A percentile compares a stretch with the other conserved stretches of the same genome.
phyloP scores from a whole-genome alignment of 257 asterid genomes.

The Schizonepeta tenuifolia region DNA sequence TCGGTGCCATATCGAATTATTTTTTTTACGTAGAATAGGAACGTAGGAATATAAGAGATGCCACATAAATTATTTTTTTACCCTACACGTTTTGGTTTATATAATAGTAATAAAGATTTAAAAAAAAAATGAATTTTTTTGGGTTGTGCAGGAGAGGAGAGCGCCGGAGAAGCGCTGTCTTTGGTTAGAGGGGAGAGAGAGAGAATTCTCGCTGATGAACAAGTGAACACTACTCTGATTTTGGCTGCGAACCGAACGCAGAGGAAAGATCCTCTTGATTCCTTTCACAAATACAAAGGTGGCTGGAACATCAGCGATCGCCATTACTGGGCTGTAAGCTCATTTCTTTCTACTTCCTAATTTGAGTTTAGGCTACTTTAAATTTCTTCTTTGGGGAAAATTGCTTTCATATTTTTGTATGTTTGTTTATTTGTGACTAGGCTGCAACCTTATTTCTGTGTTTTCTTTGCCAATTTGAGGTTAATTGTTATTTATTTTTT shows the following conservation, averaged over 20 bases:
- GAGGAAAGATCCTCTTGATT: slow-evolving; percentile 72
- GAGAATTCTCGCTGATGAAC: slow-evolving; percentile 59
- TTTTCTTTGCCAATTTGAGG: neutral
- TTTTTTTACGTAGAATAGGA: too few relatives aligned
- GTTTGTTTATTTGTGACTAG: neutral
- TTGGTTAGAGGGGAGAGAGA: slow-evolving; percentile 44
- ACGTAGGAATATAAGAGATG: too few relatives aligned
- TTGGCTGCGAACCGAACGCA: slow-evolving; percentile 77
- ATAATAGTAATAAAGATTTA: too few relatives aligned
- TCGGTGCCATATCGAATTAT: too few relatives aligned
- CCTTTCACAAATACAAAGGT: slow-evolving; percentile 62
- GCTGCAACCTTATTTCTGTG: neutral
- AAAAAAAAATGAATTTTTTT: too few relatives aligned
- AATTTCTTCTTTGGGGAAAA: neutral
- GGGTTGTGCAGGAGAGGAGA: slow-evolving; percentile 17
- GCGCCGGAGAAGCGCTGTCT: slow-evolving; percentile 34
- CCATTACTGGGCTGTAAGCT: slow-evolving; percentile 94
- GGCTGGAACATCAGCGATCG: slow-evolving; percentile 86
- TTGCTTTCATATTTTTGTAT: neutral
- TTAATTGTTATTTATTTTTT: neutral
- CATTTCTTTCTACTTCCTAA: neutral
- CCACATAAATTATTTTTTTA: too few relatives aligned
- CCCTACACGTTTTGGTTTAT: too few relatives aligned
- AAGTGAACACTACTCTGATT: slow-evolving; percentile 60
- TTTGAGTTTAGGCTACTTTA: neutral